Base-by-base conservation (phyloP, 2,329 filamentous ascomycete species). In the Immersiporthe knoxdaviesiana region DNA sequence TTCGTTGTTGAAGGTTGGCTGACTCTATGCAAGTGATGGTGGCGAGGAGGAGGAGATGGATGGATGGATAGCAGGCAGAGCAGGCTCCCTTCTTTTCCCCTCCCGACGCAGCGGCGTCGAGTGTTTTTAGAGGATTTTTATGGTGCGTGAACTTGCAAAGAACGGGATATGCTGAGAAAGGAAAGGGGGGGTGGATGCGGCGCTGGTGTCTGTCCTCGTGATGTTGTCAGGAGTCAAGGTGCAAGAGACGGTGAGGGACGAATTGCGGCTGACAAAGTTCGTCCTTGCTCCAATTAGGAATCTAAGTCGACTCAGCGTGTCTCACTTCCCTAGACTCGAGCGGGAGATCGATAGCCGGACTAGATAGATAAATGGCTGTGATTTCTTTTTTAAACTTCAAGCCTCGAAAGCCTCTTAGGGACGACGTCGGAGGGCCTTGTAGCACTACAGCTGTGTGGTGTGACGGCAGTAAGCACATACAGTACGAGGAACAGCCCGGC, bases 221-320 rank as follows among this genome's bases (percentile, higher is more conserved):
- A 37, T 59, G 30, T 37, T n/a, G 56, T 59, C 56, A 37, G 56
- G 56, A 59, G 56, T 30, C 14, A 59, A 6, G 32, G 32, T 59
- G 56, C 27, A 37, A 59, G 56, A 59, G 56, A 37, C 56, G 56
- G 56, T 59, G 30, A 59, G 32, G 44, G 56, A 37, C 32, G 56
- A 37, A 8, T 8, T 30, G 24, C 52, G 24, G 24, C 24, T 56
- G 24, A 8, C 24, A 3, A 16, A 18, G 24, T 14, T 24, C 44
- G 44, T 47, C 44, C 44, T 47, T 47, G 7, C 21, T n/a, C 44
- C 24, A 30, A 56, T 30, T 18, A 24, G 27, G 52, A 30, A 16
- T 5, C n/a, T n/a, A n/a, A n/a, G 18, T 18, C 52, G 12, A 16
- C 27, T 27, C n/a, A 27, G n/a, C 12, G 11, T 14, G 44, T 52